Base-by-base conservation (phyloP, 352 stramenopile species). In the Pythium utonaiense region DNA sequence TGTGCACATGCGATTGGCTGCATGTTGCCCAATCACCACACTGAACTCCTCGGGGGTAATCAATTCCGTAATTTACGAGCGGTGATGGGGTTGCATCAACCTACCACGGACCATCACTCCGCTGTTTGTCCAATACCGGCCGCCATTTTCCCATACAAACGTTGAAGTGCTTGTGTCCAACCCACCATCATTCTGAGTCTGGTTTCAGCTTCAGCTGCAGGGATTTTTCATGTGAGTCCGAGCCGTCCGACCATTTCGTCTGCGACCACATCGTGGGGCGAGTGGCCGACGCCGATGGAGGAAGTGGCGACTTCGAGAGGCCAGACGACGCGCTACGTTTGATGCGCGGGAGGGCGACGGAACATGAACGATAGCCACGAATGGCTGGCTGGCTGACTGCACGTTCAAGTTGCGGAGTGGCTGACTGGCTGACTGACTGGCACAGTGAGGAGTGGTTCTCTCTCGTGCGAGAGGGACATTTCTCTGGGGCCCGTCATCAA, bases 151-250 rank as follows among this genome's bases (percentile, higher is more conserved):
- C 34, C 19, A 58, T 60, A 60, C 49, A 58, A 65, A 65, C 31
- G 58, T 65, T 65, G 58, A 65, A 65, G 58, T 65, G 38, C 19
- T 30, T 41, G 58, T 65, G 58, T 65, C 58, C 58, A 65, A 65
- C 58, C 57, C 49, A 65, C 58, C n/a, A 60, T 52, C 58, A 65
- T 57, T 65, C 58, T 65, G 31, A 50, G 50, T 65, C 49, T 65
- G 40, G 58, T 65, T 65, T 65, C 49, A 47, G 40, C 40, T 47
- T 47, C 40, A 59, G 49, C 49, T 53, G 57, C 57, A 30, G 42
- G 16, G 44, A 62, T 62, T 56, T 62, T 62, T 62, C 55, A 41
- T 22, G 21, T 50, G 40, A 54, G 42, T 48, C 41, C 41, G 36
- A 38, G 40, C 17, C 14, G 12, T 49, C n/a, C 28, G 28, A 33